Evolutionary conservation across 257 asterid species (phyloP), one percentile per base, ranked within the genome.

Genomic region (Nicotiana tomentosiformis): DNA sequence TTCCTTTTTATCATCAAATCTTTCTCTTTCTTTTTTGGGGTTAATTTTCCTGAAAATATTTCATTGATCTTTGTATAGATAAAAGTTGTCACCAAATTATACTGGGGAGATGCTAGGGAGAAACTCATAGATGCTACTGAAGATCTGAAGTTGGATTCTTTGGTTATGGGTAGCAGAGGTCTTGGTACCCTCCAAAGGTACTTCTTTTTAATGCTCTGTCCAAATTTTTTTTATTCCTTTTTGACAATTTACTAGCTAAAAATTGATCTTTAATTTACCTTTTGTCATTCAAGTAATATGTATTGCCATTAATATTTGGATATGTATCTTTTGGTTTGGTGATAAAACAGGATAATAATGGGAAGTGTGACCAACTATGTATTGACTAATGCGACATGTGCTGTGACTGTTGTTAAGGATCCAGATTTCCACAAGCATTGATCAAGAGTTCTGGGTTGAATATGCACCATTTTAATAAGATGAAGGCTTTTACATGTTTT

Each of bases 71-170:
- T 79, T 68, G 53, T 60, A 23, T 49, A 96, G 99, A 93, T 96
- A 82, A 89, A 9, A 2, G 87, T 92, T 62, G 94, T 94, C 33
- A 77, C 88, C 32, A 94, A 96, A 81, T 10, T 94, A 76, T 93
- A 91, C 61, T 90, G 96, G 97, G 99, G 99, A 82, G 99, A 95
- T 81, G 97, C 99, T 49, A 91, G 99, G 67, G 99, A 95, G 90
- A 92, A 90, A 92, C 88, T 94, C 1, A 82, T 88, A 56, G 94
- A 90, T 1, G 92, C 97, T 10, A 81, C 84, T 84, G 97, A 88
- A 64, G 93, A 88, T 84, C 78, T 94, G 90, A 91, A 93, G 88
- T 67, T 96, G 86, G 93, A 93, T 77, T 91, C 92, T 14, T 66
- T 94, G 88, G 94, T 96, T 66, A 88, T 93, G 96, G 98, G 98